A percentile compares a stretch with the other conserved stretches of the same genome.
Conservation (phyloP, 495 filamentous ascomycete genomes). For the Xylaria venustula region DNA sequence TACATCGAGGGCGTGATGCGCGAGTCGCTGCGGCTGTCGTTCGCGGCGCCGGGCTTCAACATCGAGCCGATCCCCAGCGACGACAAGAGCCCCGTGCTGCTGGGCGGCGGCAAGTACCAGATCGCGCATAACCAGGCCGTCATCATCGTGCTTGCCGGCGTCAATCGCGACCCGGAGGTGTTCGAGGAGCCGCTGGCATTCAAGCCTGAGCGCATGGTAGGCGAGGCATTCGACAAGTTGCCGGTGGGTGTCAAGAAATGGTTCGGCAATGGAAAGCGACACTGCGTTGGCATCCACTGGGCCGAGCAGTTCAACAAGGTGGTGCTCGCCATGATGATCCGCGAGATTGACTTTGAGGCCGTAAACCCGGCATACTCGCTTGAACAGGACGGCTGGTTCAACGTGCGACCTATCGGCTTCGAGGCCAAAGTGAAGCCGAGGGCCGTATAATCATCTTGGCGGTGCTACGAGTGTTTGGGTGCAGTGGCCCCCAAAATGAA, state of each 20-base stretch:
- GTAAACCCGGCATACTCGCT: constrained; percentile 56
- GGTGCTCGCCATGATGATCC: constrained; percentile 55
- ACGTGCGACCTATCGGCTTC: constrained; percentile 41
- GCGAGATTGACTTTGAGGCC: constrained; percentile 60
- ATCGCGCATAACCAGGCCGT: constrained; percentile 60
- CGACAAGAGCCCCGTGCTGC: constrained; percentile 40
- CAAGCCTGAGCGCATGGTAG: constrained; percentile 65
- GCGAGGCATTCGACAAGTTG: constrained; percentile 57
- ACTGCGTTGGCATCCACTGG: constrained; percentile 67
- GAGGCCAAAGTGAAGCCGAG: constrained; percentile 40
- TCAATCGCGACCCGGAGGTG: constrained; percentile 67
- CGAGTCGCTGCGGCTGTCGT: constrained; percentile 64
- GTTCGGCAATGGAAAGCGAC: constrained; percentile 69
- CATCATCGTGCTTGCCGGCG: constrained; percentile 56
- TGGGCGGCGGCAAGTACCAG: constrained; percentile 64
- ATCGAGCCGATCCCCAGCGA: constrained; percentile 54
- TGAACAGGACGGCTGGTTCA: constrained; percentile 51
- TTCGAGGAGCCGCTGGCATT: constrained; percentile 65
- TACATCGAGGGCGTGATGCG: constrained; percentile 65
- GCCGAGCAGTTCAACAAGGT: constrained; percentile 63
- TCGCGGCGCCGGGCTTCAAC: constrained; percentile 68
- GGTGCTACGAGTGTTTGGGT: too few relatives aligned
- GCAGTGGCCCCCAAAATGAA: background rate
- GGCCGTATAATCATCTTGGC: too few relatives aligned
- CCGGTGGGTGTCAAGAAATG: constrained; percentile 63